Conservation (phyloP, 2,329 filamentous ascomycete species). For the Didymella sp. region DNA sequence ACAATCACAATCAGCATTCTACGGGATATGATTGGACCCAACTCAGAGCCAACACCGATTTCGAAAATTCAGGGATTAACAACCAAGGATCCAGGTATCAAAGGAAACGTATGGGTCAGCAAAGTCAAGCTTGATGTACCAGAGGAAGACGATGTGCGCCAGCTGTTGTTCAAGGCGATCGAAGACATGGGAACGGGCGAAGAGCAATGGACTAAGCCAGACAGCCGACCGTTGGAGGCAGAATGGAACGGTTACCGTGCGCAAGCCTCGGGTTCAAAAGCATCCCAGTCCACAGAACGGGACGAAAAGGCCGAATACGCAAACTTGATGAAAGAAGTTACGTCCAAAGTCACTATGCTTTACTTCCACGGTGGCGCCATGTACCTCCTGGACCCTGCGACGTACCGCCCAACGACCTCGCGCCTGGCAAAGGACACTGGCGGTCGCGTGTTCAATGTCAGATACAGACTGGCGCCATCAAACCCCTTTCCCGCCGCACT, state of each 20-base stretch:
- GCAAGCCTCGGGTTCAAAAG: constrained; percentile 54
- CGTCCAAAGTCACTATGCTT: constrained; percentile 68
- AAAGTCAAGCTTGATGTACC: constrained; percentile 70
- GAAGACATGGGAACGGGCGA: constrained; percentile 58
- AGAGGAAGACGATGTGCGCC: constrained; percentile 58
- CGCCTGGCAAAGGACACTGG: constrained; percentile 70
- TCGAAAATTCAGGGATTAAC: constrained; percentile 64
- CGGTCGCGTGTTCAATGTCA: constrained; percentile 73
- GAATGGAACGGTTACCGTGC: constrained; percentile 79
- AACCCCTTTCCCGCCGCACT: constrained; percentile 76
- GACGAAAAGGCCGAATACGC: constrained; percentile 70
- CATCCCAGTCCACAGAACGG: constrained; percentile 59
- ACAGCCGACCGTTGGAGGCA: constrained; percentile 65
- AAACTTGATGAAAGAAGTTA: constrained; percentile 71
- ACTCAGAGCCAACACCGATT: constrained; percentile 34
- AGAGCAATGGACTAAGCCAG: constrained; percentile 54
- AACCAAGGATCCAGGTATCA: constrained; percentile 70
- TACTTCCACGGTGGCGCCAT: constrained; percentile 82
- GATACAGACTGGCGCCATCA: constrained; percentile 78
- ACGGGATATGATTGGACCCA: constrained; percentile 55
- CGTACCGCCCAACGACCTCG: constrained; percentile 66
- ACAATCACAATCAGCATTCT: constrained; percentile 75
- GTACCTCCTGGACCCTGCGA: constrained; percentile 73
- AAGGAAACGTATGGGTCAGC: constrained; percentile 82
- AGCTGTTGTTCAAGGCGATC: constrained; percentile 66